phyloP scores from a whole-genome alignment of 2,329 filamentous ascomycete genomes.

The Alternaria conjuncta region DNA sequence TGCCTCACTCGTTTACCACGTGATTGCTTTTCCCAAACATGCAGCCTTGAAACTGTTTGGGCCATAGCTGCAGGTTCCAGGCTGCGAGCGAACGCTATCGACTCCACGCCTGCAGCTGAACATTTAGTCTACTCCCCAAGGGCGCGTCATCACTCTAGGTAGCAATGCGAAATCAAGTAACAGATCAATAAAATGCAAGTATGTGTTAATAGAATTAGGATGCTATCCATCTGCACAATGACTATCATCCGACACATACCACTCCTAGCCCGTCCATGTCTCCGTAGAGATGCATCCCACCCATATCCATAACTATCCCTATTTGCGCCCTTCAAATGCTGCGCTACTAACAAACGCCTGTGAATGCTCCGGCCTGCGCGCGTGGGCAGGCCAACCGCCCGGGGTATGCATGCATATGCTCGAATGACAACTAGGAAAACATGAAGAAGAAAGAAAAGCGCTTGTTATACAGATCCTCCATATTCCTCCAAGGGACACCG shows the following conservation, averaged over 20 bases:
- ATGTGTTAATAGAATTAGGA: conserved; percentile 9
- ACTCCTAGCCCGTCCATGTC: background rate
- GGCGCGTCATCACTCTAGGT: background rate
- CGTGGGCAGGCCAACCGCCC: conserved; percentile 10
- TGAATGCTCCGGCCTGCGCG: conserved; percentile 21
- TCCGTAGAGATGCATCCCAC: background rate
- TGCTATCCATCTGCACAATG: conserved; percentile 11
- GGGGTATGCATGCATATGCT: conserved; percentile 32
- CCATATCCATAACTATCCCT: conserved; percentile 3
- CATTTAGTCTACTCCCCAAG: background rate
- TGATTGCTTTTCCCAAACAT: conserved; percentile 16
- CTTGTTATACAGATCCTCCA: conserved; percentile 10
- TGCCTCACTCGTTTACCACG: background rate
- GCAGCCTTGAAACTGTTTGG: conserved; percentile 18
- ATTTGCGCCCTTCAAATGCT: conserved; percentile 28
- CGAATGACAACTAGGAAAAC: conserved; percentile 10
- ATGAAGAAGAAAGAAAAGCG: conserved; percentile 2
- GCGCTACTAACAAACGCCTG: conserved; percentile 24
- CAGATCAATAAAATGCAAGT: background rate
- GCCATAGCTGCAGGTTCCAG: background rate
- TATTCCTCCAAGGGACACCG: background rate
- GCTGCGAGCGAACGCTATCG: conserved; percentile 3
- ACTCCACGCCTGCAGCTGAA: background rate
- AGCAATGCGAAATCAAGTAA: background rate
- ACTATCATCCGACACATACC: background rate